Percentiles rank a stretch among this genome's conserved stretches.
phyloP scores from a whole-genome alignment of 2,329 filamentous ascomycete genomes.

The Cylindrodendrum hubeiense region DNA sequence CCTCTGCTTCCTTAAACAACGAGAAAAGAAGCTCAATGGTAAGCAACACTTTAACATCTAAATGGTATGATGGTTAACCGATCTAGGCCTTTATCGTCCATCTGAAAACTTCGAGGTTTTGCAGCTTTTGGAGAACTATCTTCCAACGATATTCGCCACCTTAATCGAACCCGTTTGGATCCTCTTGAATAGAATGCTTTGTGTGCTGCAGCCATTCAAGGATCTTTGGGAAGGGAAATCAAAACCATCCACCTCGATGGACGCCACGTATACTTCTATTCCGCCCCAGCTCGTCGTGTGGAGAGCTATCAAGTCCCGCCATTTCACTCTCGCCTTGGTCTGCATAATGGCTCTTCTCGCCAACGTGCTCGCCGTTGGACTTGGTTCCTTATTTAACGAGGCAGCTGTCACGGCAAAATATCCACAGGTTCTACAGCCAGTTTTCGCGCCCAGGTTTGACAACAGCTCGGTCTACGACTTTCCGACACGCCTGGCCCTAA shows the following conservation, averaged over 20 bases:
- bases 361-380: constrained; percentile 65
- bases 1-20: constrained; percentile 40
- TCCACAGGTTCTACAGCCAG: constrained; percentile 26
- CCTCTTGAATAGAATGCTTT: constrained; percentile 64
- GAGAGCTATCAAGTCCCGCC: constrained; percentile 57
- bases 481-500: background rate
- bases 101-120: constrained; percentile 49
- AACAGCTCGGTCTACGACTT: constrained; percentile 31
- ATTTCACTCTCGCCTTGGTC: constrained; percentile 60
- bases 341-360: constrained; percentile 62
- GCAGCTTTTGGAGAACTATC: constrained; percentile 59
- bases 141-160: constrained; percentile 67
- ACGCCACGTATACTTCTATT: constrained; percentile 63
- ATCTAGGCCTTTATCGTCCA: constrained; percentile 48
- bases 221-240: constrained; percentile 57
- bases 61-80: background rate
- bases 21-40: constrained; percentile 39
- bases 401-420: background rate
- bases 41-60: background rate
- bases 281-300: constrained; percentile 65
- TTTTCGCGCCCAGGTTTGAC: constrained; percentile 32
- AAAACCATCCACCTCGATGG: constrained; percentile 51
- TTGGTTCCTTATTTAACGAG: constrained; percentile 65
- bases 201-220: constrained; percentile 66
- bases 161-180: constrained; percentile 70